phyloP scores from a whole-genome alignment of 768 basidiomycete genomes.

The Auricularia cornea region DNA sequence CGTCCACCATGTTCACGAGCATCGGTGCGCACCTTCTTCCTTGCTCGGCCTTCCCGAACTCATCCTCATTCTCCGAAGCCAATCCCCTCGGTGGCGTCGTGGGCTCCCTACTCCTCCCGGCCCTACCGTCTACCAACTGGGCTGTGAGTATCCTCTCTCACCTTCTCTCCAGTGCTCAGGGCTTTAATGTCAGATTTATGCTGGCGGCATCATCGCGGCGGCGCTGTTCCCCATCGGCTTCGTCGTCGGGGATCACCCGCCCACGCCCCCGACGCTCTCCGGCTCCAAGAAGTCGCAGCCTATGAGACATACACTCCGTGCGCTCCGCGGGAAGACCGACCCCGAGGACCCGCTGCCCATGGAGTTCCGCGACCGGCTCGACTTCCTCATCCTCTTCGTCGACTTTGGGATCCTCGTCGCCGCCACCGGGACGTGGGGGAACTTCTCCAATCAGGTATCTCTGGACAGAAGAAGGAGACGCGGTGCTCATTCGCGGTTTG shows the following conservation, averaged over 20 bases:
- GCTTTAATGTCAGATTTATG: slow-evolving; percentile 42
- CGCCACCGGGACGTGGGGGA: slow-evolving; percentile 23
- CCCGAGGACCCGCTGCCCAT: slow-evolving; percentile 41
- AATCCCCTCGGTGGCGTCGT: slow-evolving; percentile 72
- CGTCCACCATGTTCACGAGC: slow-evolving; percentile 58
- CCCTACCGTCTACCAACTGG: slow-evolving; percentile 42
- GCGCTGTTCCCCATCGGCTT: slow-evolving; percentile 50
- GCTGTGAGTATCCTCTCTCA: slow-evolving; percentile 39
- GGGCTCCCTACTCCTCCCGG: slow-evolving; percentile 63
- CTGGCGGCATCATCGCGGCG: slow-evolving; percentile 64
- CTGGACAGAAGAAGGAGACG: too few relatives aligned
- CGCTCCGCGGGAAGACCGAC: slow-evolving; percentile 15
- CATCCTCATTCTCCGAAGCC: slow-evolving; percentile 21
- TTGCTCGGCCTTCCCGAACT: background rate
- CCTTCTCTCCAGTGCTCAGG: background rate
- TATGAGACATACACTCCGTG: background rate
- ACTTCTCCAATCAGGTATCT: slow-evolving; percentile 25
- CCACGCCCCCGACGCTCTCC: slow-evolving; percentile 50
- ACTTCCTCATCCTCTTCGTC: slow-evolving; percentile 51
- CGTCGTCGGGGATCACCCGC: slow-evolving; percentile 52
- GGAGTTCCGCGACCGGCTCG: slow-evolving; percentile 55
- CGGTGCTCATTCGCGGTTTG: too few relatives aligned
- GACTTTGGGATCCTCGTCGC: slow-evolving; percentile 61
- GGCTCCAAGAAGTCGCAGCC: background rate
- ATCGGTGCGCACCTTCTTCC: slow-evolving; percentile 39